phyloP scores from a whole-genome alignment of 2,329 filamentous ascomycete species.

The Stenocarpella maydis region DNA sequence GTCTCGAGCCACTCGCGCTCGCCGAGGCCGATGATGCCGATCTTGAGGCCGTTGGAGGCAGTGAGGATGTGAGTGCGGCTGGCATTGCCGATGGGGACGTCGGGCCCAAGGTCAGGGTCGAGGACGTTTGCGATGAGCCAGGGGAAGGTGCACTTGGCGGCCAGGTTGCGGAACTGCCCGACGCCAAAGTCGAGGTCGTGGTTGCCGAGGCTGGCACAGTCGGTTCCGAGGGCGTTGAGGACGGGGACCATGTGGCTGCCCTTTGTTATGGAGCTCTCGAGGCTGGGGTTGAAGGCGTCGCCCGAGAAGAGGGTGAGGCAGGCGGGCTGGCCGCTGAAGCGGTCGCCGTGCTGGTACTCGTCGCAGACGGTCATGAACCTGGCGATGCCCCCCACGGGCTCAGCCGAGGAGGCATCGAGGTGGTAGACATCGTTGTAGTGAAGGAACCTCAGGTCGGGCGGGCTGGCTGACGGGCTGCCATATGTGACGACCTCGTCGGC shows the following conservation, averaged over 20 bases:
- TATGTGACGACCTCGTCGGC: slow-evolving; percentile 41
- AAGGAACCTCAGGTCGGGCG: slow-evolving; percentile 79
- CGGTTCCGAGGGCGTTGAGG: slow-evolving; percentile 78
- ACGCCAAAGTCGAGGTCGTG: slow-evolving; percentile 95
- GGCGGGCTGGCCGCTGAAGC: slow-evolving; percentile 69
- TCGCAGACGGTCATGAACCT: slow-evolving; percentile 82
- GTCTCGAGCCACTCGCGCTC: slow-evolving; percentile 91
- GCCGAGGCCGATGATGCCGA: slow-evolving; percentile 85
- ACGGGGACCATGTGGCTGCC: slow-evolving; percentile 89
- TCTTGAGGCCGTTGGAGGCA: slow-evolving; percentile 82
- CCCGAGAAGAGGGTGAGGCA: slow-evolving; percentile 87
- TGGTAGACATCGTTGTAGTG: slow-evolving; percentile 98
- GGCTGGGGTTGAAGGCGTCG: slow-evolving; percentile 89
- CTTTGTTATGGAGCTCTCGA: slow-evolving; percentile 90
- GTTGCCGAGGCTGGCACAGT: slow-evolving; percentile 86
- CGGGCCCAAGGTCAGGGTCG: slow-evolving; percentile 80
- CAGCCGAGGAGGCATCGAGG: slow-evolving; percentile 76
- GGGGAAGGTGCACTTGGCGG: slow-evolving; percentile 80
- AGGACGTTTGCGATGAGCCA: slow-evolving; percentile 91
- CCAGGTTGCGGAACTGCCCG: slow-evolving; percentile 77
- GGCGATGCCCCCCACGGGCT: slow-evolving; percentile 82
- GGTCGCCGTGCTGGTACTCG: slow-evolving; percentile 72
- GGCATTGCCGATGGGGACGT: slow-evolving; percentile 78
- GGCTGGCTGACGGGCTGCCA: slow-evolving; percentile 42
- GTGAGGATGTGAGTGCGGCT: slow-evolving; percentile 79